Percentiles rank a stretch among this genome's conserved stretches.
Evolutionary conservation across 257 asterid species (phyloP).

Genomic region (Solanum ahanhuiri): DNA sequence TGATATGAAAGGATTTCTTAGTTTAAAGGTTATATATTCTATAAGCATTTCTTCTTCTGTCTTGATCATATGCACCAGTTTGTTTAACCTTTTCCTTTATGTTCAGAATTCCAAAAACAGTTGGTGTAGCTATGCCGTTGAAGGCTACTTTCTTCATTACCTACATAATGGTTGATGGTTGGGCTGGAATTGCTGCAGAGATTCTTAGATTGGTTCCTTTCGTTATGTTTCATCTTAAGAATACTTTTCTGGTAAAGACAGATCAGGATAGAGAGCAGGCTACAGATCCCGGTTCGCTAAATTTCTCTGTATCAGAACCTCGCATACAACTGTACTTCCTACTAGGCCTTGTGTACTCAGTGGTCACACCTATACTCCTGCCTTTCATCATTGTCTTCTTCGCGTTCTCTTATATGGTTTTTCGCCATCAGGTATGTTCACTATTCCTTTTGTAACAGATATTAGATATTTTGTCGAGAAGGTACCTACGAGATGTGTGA

Average conservation of each 20-base stretch:
- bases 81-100: not conserved
- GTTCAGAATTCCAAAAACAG: constrained; percentile 15
- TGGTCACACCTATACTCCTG: constrained; percentile 6
- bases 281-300: constrained; percentile 11
- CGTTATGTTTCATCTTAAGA: constrained; percentile 9
- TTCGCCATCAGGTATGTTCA: constrained; percentile 8
- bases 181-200: constrained; percentile 15
- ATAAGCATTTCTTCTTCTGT: not conserved
- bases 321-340: constrained; percentile 7
- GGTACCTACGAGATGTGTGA: not conserved
- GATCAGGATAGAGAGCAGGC: constrained; percentile 12
- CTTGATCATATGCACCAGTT: not conserved
- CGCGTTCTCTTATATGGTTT: constrained; percentile 6
- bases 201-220: not conserved
- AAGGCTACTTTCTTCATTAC: constrained; percentile 17
- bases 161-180: constrained; percentile 21
- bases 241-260: constrained; percentile 12
- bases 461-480: not conserved
- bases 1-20: not conserved
- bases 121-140: constrained; percentile 15
- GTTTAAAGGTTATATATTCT: not conserved
- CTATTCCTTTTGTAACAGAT: not conserved
- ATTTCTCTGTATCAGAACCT: constrained; percentile 3
- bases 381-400: constrained; percentile 18
- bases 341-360: constrained; percentile 5